These are phyloP conservation scores for Chlorella sp. DNA, from an alignment of 139 green algal species.

Conservation along the genomic window DNA sequence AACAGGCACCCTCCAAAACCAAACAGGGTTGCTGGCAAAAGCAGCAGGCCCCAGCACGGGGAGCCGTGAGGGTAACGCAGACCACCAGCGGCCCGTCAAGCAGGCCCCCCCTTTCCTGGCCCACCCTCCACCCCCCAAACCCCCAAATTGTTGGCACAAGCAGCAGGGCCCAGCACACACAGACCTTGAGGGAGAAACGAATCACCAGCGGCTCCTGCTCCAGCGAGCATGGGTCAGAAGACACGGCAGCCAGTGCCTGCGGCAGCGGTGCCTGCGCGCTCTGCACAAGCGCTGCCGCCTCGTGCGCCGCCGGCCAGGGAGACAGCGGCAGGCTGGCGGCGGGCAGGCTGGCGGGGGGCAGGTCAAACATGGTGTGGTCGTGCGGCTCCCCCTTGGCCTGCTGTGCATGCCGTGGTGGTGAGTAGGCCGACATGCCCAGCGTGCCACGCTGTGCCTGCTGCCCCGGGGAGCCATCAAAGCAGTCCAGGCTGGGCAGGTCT, in stretches of 20 bases:
- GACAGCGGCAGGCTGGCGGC: slow-evolving; percentile 5
- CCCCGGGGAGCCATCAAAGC: background rate
- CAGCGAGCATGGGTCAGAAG: background rate
- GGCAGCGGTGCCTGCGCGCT: background rate
- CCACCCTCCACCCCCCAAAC: background rate
- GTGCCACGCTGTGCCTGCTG: background rate
- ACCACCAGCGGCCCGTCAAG: background rate
- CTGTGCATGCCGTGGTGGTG: background rate
- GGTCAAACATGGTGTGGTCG: background rate
- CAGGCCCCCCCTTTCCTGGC: no score
- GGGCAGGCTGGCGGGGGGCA: background rate
- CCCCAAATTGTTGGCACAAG: no score
- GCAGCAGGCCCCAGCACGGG: no score
- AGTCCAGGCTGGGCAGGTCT: no score
- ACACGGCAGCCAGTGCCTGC: background rate
- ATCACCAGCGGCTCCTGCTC: background rate
- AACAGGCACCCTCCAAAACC: no score
- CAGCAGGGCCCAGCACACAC: background rate
- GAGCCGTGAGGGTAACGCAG: background rate
- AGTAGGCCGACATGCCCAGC: background rate
- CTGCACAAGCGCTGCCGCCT: background rate
- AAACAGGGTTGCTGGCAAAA: no score
- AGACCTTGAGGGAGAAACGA: slow-evolving; percentile 6
- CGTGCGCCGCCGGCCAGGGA: background rate
- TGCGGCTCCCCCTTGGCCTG: background rate